Evolutionary conservation across 2,329 filamentous ascomycete genomes (phyloP).

Genomic region (Penicillium sp.): DNA sequence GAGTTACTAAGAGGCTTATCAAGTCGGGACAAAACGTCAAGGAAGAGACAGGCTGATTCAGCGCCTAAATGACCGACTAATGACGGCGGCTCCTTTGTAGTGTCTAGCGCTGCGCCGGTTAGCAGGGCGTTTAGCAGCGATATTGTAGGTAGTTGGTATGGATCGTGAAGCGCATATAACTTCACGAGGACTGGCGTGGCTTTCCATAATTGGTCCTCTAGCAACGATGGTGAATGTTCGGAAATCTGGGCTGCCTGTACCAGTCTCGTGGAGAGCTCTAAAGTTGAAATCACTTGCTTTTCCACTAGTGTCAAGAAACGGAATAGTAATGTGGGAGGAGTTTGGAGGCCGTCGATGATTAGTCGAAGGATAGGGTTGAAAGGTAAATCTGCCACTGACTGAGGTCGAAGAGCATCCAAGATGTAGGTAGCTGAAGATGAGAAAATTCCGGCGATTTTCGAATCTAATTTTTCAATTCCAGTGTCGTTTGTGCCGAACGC

Average conservation of each 20-base stretch:
- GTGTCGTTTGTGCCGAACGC: conserved; percentile 76
- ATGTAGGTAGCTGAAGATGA: conserved; percentile 76
- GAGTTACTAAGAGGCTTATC: conserved; percentile 74
- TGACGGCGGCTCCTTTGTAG: conserved; percentile 80
- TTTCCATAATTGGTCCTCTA: conserved; percentile 83
- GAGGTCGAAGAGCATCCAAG: conserved; percentile 75
- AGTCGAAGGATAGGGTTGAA: conserved; percentile 78
- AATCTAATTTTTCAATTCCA: conserved; percentile 47
- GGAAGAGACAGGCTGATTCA: conserved; percentile 80
- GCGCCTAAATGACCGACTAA: conserved; percentile 88
- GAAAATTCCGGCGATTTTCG: conserved; percentile 66
- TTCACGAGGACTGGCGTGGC: conserved; percentile 76
- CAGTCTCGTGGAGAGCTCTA: conserved; percentile 71
- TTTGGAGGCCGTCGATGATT: conserved; percentile 66
- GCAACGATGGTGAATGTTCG: conserved; percentile 64
- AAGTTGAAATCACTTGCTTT: conserved; percentile 66
- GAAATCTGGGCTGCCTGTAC: conserved; percentile 72
- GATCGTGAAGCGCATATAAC: conserved; percentile 72
- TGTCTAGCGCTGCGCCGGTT: conserved; percentile 66
- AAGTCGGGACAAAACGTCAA: conserved; percentile 76
- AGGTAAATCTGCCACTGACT: conserved; percentile 70
- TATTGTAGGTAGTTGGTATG: conserved; percentile 69
- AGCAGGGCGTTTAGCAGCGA: conserved; percentile 75
- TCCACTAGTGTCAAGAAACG: conserved; percentile 61
- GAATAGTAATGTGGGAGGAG: conserved; percentile 67